Evolutionary conservation across 2,329 filamentous ascomycete genomes (phyloP).

Genomic region (Blumeriella jaapii): DNA sequence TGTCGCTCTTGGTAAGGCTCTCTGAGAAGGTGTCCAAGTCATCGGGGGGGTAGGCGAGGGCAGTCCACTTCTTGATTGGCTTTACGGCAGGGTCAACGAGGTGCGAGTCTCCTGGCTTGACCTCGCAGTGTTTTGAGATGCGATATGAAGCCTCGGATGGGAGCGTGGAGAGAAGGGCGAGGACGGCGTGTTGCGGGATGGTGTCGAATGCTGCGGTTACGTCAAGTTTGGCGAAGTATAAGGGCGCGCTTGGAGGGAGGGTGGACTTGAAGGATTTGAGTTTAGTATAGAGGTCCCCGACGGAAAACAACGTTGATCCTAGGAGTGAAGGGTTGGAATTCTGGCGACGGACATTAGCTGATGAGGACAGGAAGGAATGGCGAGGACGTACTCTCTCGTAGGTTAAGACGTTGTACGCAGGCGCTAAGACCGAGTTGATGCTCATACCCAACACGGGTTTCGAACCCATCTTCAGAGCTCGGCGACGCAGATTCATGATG

Average conservation of each 20-base stretch:
- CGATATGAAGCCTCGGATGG: conserved; percentile 51
- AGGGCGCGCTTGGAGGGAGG: conserved; percentile 31
- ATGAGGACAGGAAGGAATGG: conserved; percentile 7
- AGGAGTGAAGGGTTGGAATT: conserved; percentile 44
- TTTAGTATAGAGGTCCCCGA: conserved; percentile 66
- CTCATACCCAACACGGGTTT: conserved; percentile 44
- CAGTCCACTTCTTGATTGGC: conserved; percentile 23
- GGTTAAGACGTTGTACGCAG: conserved; percentile 65
- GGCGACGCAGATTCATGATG: conserved; percentile 74
- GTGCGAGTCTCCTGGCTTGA: conserved; percentile 37
- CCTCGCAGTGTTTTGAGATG: conserved; percentile 63
- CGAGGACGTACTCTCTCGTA: conserved; percentile 55
- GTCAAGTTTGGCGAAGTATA: conserved; percentile 90
- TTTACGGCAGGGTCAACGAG: conserved; percentile 10
- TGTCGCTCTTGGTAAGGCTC: conserved; percentile 12
- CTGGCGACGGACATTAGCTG: conserved; percentile 23
- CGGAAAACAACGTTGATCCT: conserved; percentile 72
- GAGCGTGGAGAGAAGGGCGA: conserved; percentile 52
- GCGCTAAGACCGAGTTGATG: conserved; percentile 60
- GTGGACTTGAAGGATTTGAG: conserved; percentile 56
- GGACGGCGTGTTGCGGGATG: conserved; percentile 69
- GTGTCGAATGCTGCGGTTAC: conserved; percentile 91
- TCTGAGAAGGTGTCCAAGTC: conserved; percentile 25
- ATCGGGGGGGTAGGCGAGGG: conserved; percentile 20
- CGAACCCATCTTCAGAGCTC: conserved; percentile 42